Evolutionary conservation across 257 asterid genomes (phyloP).

Genomic region (Buddleja alternifolia): DNA sequence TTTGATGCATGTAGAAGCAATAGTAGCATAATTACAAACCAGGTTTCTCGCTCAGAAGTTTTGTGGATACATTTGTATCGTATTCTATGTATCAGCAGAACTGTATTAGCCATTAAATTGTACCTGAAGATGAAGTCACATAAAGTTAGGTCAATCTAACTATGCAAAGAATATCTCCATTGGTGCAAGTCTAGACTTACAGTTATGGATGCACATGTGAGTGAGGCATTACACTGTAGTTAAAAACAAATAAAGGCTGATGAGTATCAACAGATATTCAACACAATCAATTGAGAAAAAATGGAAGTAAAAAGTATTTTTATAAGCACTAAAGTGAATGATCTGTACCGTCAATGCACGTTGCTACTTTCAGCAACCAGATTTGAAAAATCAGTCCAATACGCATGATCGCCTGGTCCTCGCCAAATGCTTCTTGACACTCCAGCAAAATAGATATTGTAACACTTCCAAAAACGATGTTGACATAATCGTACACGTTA

Average conservation of each 20-base stretch:
- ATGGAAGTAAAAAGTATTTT: conserved; percentile 2
- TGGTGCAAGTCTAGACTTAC: conserved; percentile 18
- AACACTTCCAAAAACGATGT: conserved; percentile 70
- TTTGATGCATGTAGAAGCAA: conserved; percentile 16
- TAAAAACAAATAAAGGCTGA: conserved; percentile 21
- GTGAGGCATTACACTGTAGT: neutral
- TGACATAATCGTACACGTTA: conserved; percentile 26
- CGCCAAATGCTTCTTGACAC: too few species aligned
- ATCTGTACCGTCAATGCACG: conserved; percentile 89
- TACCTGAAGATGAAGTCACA: conserved; percentile 66
- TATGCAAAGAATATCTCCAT: conserved; percentile 22
- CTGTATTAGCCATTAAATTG: too few species aligned
- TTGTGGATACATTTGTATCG: conserved; percentile 65
- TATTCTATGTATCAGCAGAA: conserved; percentile 81
- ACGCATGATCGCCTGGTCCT: conserved; percentile 53
- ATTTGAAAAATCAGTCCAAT: conserved; percentile 68
- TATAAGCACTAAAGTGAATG: conserved; percentile 17
- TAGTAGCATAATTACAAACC: conserved; percentile 50
- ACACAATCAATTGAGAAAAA: conserved; percentile 8
- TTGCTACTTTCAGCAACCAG: conserved; percentile 89
- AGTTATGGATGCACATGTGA: conserved; percentile 19
- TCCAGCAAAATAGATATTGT: too few species aligned
- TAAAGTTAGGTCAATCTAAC: conserved; percentile 24
- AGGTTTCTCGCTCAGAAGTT: conserved; percentile 76
- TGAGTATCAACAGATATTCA: too few species aligned